Base-by-base conservation (phyloP, 2,329 filamentous ascomycete genomes). In the Phyllosticta citrichinensis region DNA sequence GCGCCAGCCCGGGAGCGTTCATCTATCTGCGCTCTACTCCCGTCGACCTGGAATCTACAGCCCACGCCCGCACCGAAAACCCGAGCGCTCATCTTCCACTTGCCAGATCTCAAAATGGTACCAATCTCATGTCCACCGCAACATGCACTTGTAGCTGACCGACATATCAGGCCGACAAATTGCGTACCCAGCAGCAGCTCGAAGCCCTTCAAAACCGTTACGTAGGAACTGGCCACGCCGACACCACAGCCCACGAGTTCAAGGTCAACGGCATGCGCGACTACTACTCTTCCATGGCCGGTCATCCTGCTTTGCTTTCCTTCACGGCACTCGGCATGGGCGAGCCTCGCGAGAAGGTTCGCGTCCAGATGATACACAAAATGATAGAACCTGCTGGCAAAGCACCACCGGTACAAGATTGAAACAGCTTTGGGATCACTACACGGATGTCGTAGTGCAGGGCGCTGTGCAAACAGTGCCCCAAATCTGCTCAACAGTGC, bases 181-280 rank as follows among this genome's bases (percentile, higher is more conserved):
- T 99, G 66, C 92, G 94, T 73, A 94, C 91, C 10, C 90, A 96
- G 69, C 94, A 99, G 77, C 94, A 99, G 75, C 92, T 99, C 72
- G 94, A 99, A 77, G 87, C 91, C 65, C 88, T 97, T 19, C 94
- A 99, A 77, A 87, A 92, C 70, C 95, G 95, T 70, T 97, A 94
- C 79, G 83, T 99, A 69, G 94, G 94, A 67, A 97, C 94, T 3
- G 94, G 94, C 24, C 92, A 97, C 75, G 90, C 93, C 52, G 94
- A 99, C 78, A 97, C 93, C 14, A 96, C 91, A 25, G 95, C 91
- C 75, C 94, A 94, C 86, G 94, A 99, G 77, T 99, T 92, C 91
- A 88, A 88, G 57, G 92, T 89, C 63, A 99, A 97, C 78, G 93
- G 97, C 71, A 84, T 91, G 72, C 91, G 94, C 73, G 94, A 99